Percentiles rank a stretch among this genome's conserved stretches.
These are phyloP conservation scores for Solanum clarkiae DNA, from an alignment of 257 asterid genomes.

Conservation along the genomic window DNA sequence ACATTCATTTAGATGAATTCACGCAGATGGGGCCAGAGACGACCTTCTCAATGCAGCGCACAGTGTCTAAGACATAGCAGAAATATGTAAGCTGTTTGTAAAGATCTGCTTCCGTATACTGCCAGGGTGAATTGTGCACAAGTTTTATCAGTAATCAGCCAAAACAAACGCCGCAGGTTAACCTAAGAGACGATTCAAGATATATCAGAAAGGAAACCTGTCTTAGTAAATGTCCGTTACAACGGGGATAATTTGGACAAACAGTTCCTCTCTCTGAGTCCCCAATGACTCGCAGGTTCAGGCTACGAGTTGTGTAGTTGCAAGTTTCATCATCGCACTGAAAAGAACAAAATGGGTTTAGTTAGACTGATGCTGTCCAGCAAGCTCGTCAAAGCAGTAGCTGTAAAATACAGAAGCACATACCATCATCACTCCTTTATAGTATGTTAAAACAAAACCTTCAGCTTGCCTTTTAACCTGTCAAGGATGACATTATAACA, in stretches of 20 bases:
- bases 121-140: not conserved
- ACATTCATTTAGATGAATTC: not conserved
- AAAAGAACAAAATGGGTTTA: not conserved
- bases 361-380: not conserved
- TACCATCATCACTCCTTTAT: constrained; percentile 88
- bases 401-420: not conserved
- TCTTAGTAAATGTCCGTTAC: constrained; percentile 67
- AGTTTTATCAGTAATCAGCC: constrained; percentile 4
- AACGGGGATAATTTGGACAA: constrained; percentile 89
- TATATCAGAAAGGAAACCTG: constrained; percentile 34
- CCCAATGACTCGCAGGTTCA: constrained; percentile 67
- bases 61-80: constrained; percentile 63
- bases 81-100: constrained; percentile 83
- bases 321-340: constrained; percentile 98
- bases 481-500: not conserved
- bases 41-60: constrained; percentile 76
- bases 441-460: constrained; percentile 55
- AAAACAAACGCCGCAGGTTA: not conserved
- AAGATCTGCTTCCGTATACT: constrained; percentile 85
- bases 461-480: constrained; percentile 93
- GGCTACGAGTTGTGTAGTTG: constrained; percentile 63
- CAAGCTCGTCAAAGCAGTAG: constrained; percentile 9
- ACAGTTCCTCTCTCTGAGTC: constrained; percentile 78
- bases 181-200: not conserved
- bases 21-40: not conserved